phyloP scores from a whole-genome alignment of 2,329 filamentous ascomycete genomes.

The Cladosporium sp. region DNA sequence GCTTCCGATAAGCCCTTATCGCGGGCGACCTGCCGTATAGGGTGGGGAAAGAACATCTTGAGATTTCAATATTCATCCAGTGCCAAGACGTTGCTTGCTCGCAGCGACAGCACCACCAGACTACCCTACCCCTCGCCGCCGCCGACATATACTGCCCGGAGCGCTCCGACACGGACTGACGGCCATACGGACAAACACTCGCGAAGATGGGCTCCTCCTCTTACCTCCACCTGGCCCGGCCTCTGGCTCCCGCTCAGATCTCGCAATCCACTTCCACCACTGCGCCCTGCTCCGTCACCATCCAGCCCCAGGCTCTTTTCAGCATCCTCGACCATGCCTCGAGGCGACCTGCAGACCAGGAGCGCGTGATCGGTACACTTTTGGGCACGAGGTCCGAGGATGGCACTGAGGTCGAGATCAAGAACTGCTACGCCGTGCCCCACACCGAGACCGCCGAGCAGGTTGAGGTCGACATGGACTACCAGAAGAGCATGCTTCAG shows the following conservation, averaged over 20 bases:
- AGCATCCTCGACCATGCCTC: slow-evolving; percentile 83
- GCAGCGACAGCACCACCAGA: slow-evolving; percentile 7
- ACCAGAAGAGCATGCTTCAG: slow-evolving; percentile 98
- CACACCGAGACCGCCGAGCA: slow-evolving; percentile 98
- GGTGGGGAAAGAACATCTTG: background rate
- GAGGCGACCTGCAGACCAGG: slow-evolving; percentile 86
- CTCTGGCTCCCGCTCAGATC: slow-evolving; percentile 77
- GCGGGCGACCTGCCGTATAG: slow-evolving; percentile 2
- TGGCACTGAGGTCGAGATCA: slow-evolving; percentile 93
- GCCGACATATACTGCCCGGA: slow-evolving; percentile 22
- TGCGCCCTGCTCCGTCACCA: slow-evolving; percentile 87
- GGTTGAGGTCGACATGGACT: slow-evolving; percentile 99
- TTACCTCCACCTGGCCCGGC: slow-evolving; percentile 93
- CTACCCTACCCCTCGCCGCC: slow-evolving; percentile 17
- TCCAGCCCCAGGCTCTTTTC: slow-evolving; percentile 84
- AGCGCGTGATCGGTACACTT: slow-evolving; percentile 94
- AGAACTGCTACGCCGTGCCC: slow-evolving; percentile 94
- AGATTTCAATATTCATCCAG: slow-evolving; percentile 3
- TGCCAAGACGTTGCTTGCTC: slow-evolving; percentile 17
- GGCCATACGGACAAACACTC: slow-evolving; percentile 19
- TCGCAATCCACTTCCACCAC: slow-evolving; percentile 76
- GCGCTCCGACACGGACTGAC: slow-evolving; percentile 20
- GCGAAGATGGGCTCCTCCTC: slow-evolving; percentile 57
- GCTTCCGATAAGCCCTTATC: slow-evolving; percentile 1
- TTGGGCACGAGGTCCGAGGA: slow-evolving; percentile 93